phyloP scores from a whole-genome alignment of 148 eudicot species.

The Drosera capensis region DNA sequence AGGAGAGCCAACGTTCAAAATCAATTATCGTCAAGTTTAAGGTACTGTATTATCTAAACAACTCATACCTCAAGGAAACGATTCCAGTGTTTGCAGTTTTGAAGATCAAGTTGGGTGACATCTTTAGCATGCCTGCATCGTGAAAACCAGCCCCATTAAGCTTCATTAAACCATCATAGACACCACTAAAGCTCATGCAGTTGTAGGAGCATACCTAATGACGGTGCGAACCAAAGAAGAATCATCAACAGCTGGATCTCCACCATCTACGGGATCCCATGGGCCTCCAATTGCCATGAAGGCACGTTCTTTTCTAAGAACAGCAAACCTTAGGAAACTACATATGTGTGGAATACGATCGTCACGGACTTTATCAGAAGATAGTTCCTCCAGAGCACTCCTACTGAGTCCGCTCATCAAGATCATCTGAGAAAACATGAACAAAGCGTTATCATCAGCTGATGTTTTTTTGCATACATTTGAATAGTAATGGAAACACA shows the following conservation, averaged over 20 bases:
- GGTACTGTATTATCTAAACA: neutral
- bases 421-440: slow-evolving; percentile 39
- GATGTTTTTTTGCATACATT: neutral
- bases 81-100: slow-evolving; percentile 72
- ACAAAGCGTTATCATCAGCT: neutral
- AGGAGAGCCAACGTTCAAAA: no score
- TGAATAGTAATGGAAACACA: neutral
- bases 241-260: slow-evolving; percentile 69
- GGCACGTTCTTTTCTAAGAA: slow-evolving; percentile 48
- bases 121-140: slow-evolving; percentile 72
- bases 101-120: slow-evolving; percentile 56
- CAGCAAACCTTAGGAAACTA: slow-evolving; percentile 70
- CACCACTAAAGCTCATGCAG: neutral
- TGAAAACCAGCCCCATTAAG: neutral
- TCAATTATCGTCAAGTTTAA: neutral
- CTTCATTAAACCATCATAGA: neutral
- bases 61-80: slow-evolving; percentile 76
- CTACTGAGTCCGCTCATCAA: slow-evolving; percentile 94
- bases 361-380: slow-evolving; percentile 55
- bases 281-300: slow-evolving; percentile 90
- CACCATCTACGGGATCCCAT: slow-evolving; percentile 82
- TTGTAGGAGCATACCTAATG: slow-evolving; percentile 36
- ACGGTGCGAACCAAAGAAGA: slow-evolving; percentile 58
- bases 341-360: slow-evolving; percentile 86
- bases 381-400: slow-evolving; percentile 68